Evolutionary conservation across 768 basidiomycete genomes (phyloP), one percentile per base, ranked within the genome.

Genomic region (Russula brevipes): DNA sequence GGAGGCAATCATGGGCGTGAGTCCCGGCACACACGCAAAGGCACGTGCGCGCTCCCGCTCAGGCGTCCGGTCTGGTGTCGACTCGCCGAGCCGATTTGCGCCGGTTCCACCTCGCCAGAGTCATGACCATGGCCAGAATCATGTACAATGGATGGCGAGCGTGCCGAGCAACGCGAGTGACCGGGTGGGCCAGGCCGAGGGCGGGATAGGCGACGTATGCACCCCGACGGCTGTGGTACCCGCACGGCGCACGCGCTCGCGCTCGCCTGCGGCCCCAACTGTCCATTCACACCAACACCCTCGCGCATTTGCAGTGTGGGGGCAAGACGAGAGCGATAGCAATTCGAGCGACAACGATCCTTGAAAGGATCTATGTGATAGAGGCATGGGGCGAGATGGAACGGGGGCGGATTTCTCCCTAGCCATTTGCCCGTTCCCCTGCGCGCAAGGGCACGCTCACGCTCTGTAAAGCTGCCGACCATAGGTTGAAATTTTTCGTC

Each of bases 301-400:
- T 46, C 65, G 82, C 41, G 86, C 88, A 8, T 94, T 94, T 69
- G 91, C 92, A 19, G 89, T 90, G 11, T 91, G 85, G 84, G 92
- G 91, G 0, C 87, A 91, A 45, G 91, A 94, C 70, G 91, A 93
- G 73, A 92, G 88, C 59, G 91, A 94, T 68, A 90, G 88, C 71
- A 87, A 86, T 69, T 80, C 89, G 14, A 91, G 89, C 65, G 90
- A 91, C 69, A 85, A 81, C 56, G 86, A 87, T 61, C 70, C 70
- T 35, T 79, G 67, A 74, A 16, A 39, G 33, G 39, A 49, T 19
- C 36, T 11, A 41, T 36, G 50, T n/a, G 60, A 51, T 41, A 38
- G 33, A 7, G 44, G 10, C 1, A 12, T 10, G 17, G 19, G 12
- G 8, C n/a, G 46, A 38, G 35, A 33, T 10, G 44, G 12, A 41